A percentile compares a stretch with the other conserved stretches of the same genome.
Conservation (phyloP, 257 asterid genomes). For the Thymus quinquecostatus region DNA sequence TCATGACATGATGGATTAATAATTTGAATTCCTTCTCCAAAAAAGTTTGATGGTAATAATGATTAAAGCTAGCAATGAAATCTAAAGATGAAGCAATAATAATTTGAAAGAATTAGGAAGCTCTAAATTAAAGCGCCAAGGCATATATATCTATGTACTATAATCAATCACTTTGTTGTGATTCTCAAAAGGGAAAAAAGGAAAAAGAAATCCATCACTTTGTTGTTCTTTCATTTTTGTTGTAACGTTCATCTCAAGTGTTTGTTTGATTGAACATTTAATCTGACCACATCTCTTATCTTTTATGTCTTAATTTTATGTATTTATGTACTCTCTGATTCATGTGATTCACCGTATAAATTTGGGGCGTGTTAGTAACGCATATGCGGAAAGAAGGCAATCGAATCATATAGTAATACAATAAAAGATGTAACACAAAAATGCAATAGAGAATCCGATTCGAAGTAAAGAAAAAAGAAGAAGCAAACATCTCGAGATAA, state of each 20-base stretch:
- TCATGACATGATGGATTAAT: conserved; percentile 17
- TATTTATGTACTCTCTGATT: no score
- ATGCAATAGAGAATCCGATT: no score
- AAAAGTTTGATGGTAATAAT: not conserved
- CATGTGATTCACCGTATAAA: no score
- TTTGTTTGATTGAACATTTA: conserved; percentile 15
- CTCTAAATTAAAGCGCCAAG: conserved; percentile 23
- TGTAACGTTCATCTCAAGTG: conserved; percentile 9
- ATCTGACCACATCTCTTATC: not conserved
- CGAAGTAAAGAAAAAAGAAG: no score
- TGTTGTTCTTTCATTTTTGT: not conserved
- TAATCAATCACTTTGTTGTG: not conserved
- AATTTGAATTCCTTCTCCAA: not conserved
- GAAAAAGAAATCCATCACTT: not conserved
- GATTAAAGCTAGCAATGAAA: conserved; percentile 30
- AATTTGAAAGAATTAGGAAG: conserved; percentile 10
- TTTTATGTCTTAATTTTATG: no score
- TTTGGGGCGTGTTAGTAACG: no score
- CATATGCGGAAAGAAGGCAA: no score
- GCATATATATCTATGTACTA: conserved; percentile 5
- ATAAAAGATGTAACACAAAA: no score
- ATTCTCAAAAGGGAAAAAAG: no score
- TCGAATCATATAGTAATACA: no score
- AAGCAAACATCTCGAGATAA: no score
- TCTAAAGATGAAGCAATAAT: conserved; percentile 31